Evolutionary conservation across 2,329 filamentous ascomycete genomes (phyloP), one percentile per base, ranked within the genome.

Genomic region (Colletotrichum sp.): DNA sequence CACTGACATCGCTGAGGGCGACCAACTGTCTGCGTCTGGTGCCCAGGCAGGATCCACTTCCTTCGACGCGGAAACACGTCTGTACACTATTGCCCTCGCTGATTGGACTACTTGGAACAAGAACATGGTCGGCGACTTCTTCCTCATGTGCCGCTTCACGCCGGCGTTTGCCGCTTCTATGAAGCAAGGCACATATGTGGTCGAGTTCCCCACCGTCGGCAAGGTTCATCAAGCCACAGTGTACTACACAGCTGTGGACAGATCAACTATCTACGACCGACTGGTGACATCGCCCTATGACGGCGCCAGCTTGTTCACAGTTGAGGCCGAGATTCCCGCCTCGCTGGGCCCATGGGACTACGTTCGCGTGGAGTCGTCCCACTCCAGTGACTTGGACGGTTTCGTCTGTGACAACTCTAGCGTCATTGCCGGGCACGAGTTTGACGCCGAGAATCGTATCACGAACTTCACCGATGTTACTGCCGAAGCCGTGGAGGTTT

Each of bases 81-180:
- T 77, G 8, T 77, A 66, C 57, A 77, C 60, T 1, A 68, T 77
- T 8, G 25, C 61, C 4, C 57, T 74, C 16, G 57, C 27, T 0
- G 67, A 71, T 12, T 77, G 75, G 75, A 71, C 71, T 2, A 77
- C 75, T 19, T 77, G 75, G 75, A 52, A 77, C 67, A 77, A 74
- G 67, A 74, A 77, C 34, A 74, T 77, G 61, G 32, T 57, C 55
- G 75, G 71, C 48, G 57, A 74, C 63, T 77, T 77, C 71, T 77
- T 71, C 71, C 63, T 77, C 19, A 72, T 76, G 69, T 76, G 75
- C 63, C 75, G 71, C n/a, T 74, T 77, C 71, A 22, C 60, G 15
- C 61, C 71, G 4, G 67, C 67, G 6, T 74, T 74, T 13, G 75
- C 71, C 8, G 25, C 66, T 1, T 22, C 57, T 5, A 72, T 75